Evolutionary conservation across 2,329 filamentous ascomycete species (phyloP).

Genomic region (Cladophialophora yegresii): DNA sequence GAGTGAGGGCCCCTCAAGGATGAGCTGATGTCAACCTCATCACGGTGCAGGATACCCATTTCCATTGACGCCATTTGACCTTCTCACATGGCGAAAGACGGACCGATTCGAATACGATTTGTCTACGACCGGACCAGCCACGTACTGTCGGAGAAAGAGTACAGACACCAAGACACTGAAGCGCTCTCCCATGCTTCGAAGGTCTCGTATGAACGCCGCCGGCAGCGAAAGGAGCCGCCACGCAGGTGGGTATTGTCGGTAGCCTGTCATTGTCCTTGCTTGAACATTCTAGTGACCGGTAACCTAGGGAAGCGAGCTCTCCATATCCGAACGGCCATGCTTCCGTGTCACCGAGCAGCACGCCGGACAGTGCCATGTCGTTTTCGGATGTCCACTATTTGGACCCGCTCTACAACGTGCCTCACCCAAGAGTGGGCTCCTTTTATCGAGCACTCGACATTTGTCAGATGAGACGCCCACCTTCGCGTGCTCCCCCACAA

Average conservation of each 20-base stretch:
- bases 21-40: constrained; percentile 5
- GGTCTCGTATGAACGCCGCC: neutral
- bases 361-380: neutral
- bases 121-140: neutral
- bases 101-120: neutral
- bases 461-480: neutral
- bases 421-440: neutral
- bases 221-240: neutral
- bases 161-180: neutral
- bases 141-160: neutral
- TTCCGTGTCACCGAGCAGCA: neutral
- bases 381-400: neutral
- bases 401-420: neutral
- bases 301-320: neutral
- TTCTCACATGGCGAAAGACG: neutral
- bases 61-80: neutral
- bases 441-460: constrained; percentile 1
- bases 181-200: neutral
- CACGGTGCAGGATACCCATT: neutral
- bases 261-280: neutral
- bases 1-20: neutral
- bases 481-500: neutral
- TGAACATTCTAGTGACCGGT: neutral
- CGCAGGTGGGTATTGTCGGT: neutral
- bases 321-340: neutral